Conservation (phyloP, 768 basidiomycete species). For the Mycena floridula region DNA sequence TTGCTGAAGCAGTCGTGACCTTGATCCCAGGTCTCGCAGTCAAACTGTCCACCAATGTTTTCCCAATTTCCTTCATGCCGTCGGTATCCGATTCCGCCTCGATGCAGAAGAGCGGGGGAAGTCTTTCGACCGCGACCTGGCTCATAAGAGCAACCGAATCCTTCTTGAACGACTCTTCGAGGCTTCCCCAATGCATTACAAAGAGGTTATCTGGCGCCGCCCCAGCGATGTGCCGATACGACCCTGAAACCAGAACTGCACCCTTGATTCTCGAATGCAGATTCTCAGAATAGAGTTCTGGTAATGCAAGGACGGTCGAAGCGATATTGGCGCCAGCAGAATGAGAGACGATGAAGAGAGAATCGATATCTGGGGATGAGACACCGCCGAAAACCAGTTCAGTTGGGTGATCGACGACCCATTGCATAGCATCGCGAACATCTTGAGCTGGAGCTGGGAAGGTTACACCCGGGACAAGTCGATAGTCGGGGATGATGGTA, state of each 20-base stretch:
- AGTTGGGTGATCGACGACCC: conserved; percentile 36
- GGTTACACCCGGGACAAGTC: conserved; percentile 49
- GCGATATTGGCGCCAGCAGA: conserved; percentile 55
- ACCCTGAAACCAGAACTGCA: conserved; percentile 38
- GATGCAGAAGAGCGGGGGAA: conserved; percentile 39
- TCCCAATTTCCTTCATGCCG: conserved; percentile 28
- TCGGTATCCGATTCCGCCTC: conserved; percentile 50
- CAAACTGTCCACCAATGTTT: conserved; percentile 33
- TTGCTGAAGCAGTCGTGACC: conserved; percentile 30
- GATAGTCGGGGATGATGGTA: conserved; percentile 63
- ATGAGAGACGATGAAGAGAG: conserved; percentile 49
- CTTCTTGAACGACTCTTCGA: conserved; percentile 28
- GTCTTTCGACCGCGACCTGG: conserved; percentile 25
- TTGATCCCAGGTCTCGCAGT: conserved; percentile 24
- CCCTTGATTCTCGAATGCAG: conserved; percentile 35
- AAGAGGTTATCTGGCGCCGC: conserved; percentile 21
- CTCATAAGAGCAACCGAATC: conserved; percentile 36
- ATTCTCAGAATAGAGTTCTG: conserved; percentile 25
- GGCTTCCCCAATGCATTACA: conserved; percentile 32
- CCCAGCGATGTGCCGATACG: conserved; percentile 29
- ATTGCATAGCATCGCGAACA: conserved; percentile 52
- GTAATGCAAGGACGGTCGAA: conserved; percentile 36
- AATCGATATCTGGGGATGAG: conserved; percentile 31
- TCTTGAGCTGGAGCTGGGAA: conserved; percentile 54
- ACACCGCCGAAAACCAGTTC: conserved; percentile 21